Conservation (phyloP, 306 rosid genomes). For the Psophocarpus tetragonolobus region DNA sequence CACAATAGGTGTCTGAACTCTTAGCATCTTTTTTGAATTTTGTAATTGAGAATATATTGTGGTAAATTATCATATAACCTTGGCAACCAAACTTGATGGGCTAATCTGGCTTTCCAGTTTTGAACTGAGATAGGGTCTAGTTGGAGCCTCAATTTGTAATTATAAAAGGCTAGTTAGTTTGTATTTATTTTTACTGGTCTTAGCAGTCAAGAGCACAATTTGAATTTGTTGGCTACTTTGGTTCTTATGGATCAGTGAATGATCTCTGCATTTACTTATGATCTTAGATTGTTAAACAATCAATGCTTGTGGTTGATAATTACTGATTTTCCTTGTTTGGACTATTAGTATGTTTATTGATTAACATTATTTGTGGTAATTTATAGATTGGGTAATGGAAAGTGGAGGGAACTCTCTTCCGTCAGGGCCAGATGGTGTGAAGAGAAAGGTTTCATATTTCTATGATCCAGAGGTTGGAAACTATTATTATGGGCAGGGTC, state of each 20-base stretch:
- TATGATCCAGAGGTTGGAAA: slow-evolving; percentile 62
- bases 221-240: slow-evolving; percentile 11
- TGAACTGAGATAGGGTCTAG: not conserved
- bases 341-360: not conserved
- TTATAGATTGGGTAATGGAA: slow-evolving; percentile 40
- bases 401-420: slow-evolving; percentile 55
- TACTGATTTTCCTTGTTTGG: slow-evolving; percentile 7
- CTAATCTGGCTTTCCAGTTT: slow-evolving; percentile 4
- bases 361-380: slow-evolving; percentile 15
- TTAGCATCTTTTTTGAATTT: not conserved
- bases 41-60: not conserved
- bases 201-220: not conserved
- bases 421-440: slow-evolving; percentile 50
- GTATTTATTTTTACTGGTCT: not conserved
- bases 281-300: not conserved
- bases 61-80: not conserved
- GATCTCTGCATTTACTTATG: not conserved
- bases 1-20: not conserved
- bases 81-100: not conserved
- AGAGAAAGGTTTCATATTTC: slow-evolving; percentile 55
- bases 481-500: slow-evolving; percentile 60
- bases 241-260: not conserved
- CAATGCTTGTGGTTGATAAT: not conserved
- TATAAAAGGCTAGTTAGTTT: not conserved
- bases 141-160: not conserved